Base-by-base conservation (phyloP, 805 yeast species). In the Candida sithepensis region DNA sequence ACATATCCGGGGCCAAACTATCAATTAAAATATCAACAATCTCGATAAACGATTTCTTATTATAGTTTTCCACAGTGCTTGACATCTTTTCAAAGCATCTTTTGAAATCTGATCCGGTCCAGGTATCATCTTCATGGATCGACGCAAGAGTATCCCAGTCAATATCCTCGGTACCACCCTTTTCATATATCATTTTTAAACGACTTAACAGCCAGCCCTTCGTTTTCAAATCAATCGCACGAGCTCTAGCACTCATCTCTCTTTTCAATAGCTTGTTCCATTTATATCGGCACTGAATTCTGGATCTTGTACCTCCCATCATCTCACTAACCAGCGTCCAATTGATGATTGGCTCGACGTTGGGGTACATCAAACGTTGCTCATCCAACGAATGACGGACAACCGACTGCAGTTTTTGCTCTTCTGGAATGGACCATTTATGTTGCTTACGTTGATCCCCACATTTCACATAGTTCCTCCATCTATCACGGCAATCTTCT, bases 381-480 rank as follows among this genome's bases (percentile, higher is more conserved):
- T 67, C 67, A n/a, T 64, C 61, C 42, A 78, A 54, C 65, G 84
- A 71, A 36, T 73, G 72, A 24, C 67, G 63, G 14, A 88, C 79
- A 8, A 84, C 79, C n/a, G 64, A 62, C 45, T 75, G 74, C 50
- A 91, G 70, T 44, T 70, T 66, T 18, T 70, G 73, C 62, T 91
- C 97, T 63, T 91, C 97, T 59, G 88, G 96, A 32, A 77, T 81
- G 1, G 65, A 61, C 98, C 98, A 91, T 62, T 85, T 88, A 64
- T 87, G 86, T 43, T 79, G 76, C 8, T 82, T 80, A 53, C 97
- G 74, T 46, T 79, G 79, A 16, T 73, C 73, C 21, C 97, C 97
- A 70, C 97, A 92, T 65, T 91, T 91, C 52, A 91, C 86, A 63
- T 91, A 92, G 64, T 92, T 92, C 66, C 98, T 76, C 96, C 96